These are phyloP conservation scores for Solanum peruvianum DNA, from an alignment of 257 asterid species.

Conservation along the genomic window DNA sequence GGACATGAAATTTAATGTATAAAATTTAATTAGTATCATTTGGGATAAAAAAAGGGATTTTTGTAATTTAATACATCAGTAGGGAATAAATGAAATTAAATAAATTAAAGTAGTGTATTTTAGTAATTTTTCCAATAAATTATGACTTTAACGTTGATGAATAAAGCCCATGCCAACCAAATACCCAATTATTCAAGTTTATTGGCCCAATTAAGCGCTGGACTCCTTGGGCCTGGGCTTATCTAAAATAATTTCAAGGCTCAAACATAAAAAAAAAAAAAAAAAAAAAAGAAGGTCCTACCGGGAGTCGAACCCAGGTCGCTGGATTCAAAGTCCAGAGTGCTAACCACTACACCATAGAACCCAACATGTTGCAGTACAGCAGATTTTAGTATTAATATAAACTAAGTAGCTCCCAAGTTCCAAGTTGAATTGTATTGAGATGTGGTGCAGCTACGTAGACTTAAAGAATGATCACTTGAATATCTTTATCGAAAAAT, in stretches of 20 bases:
- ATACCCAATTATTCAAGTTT: not conserved
- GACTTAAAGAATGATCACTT: no score
- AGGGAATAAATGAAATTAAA: no score
- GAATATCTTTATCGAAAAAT: no score
- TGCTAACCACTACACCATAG: conserved; percentile 96
- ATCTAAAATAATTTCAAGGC: not conserved
- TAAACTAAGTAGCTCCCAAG: not conserved
- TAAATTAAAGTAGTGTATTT: no score
- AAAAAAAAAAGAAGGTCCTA: conserved; percentile 39
- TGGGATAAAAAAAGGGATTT: no score
- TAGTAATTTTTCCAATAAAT: not conserved
- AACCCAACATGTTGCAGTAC: rapidly evolving
- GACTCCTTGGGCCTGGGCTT: not conserved
- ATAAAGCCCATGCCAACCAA: not conserved
- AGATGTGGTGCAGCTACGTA: not conserved
- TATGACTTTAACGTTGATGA: not conserved
- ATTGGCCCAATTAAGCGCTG: not conserved
- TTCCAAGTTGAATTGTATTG: not conserved
- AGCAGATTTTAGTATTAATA: rapidly evolving
- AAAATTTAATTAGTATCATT: no score
- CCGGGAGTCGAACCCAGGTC: conserved; percentile 99
- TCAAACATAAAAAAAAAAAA: rapidly evolving
- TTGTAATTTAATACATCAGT: no score
- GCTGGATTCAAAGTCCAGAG: conserved; percentile 99
- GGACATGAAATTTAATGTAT: no score